Conservation (phyloP, 2,329 filamentous ascomycete genomes). For the Pseudogymnoascus sp. region DNA sequence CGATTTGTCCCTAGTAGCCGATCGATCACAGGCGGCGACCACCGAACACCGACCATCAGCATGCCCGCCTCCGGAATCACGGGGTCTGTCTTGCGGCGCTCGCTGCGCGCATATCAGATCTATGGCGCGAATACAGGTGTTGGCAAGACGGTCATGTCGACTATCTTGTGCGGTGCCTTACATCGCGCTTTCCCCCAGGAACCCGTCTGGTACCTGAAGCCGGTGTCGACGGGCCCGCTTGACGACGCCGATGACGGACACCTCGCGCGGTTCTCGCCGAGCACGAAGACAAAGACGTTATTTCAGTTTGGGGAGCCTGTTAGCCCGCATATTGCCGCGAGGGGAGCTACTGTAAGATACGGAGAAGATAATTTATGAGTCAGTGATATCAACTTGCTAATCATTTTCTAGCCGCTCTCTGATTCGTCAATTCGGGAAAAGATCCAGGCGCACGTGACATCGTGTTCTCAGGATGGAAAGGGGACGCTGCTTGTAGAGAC, state of each 20-base stretch:
- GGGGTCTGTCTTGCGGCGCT: slow-evolving; percentile 49
- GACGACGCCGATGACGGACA: slow-evolving; percentile 61
- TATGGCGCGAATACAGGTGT: slow-evolving; percentile 80
- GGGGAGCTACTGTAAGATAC: slow-evolving; percentile 11
- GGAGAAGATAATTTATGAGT: slow-evolving; percentile 9
- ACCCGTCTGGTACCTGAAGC: slow-evolving; percentile 62
- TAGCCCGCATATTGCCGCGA: slow-evolving; percentile 69
- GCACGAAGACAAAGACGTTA: slow-evolving; percentile 49
- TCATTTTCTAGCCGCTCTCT: slow-evolving; percentile 36
- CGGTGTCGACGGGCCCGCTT: slow-evolving; percentile 66
- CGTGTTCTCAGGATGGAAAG: slow-evolving; percentile 33
- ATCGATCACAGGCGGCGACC: slow-evolving; percentile 2
- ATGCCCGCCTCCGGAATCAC: slow-evolving; percentile 42
- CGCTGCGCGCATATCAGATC: slow-evolving; percentile 61
- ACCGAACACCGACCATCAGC: neutral
- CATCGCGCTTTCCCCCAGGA: slow-evolving; percentile 37
- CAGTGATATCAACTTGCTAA: slow-evolving; percentile 34
- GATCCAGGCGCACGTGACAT: slow-evolving; percentile 37
- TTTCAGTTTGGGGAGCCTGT: slow-evolving; percentile 66
- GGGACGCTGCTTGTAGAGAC: slow-evolving; percentile 70
- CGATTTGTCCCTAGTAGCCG: neutral
- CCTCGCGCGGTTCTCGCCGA: slow-evolving; percentile 48
- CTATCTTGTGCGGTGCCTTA: slow-evolving; percentile 58
- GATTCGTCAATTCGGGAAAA: slow-evolving; percentile 41
- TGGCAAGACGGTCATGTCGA: slow-evolving; percentile 75